Percentiles rank a stretch among this genome's conserved stretches.
phyloP scores from a whole-genome alignment of 306 rosid genomes.

The Aeschynomene evenia region DNA sequence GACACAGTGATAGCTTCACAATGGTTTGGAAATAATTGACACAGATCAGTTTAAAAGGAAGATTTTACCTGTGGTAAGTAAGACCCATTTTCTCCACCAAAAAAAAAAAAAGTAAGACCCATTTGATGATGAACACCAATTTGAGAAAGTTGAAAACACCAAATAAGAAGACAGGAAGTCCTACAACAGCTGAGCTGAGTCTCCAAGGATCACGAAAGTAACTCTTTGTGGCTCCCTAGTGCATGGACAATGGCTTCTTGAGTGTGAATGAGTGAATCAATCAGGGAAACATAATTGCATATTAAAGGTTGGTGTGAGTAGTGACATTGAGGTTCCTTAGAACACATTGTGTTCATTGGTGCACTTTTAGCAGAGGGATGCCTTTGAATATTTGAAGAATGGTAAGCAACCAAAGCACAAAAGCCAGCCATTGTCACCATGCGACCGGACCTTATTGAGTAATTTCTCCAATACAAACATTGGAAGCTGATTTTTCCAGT shows the following conservation, averaged over 20 bases:
- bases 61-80: not conserved
- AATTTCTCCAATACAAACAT: conserved; percentile 31
- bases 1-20: too few relatives aligned
- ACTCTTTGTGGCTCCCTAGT: conserved; percentile 34
- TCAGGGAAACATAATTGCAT: conserved; percentile 45
- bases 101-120: too few relatives aligned
- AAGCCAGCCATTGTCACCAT: conserved; percentile 6
- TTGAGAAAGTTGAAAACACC: conserved; percentile 21
- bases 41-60: too few relatives aligned
- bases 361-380: conserved; percentile 18
- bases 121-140: conserved; percentile 11
- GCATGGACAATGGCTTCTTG: conserved; percentile 28
- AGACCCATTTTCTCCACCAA: too few relatives aligned
- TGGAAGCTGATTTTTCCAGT: conserved; percentile 36
- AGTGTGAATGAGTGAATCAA: conserved; percentile 45
- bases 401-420: conserved; percentile 34
- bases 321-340: conserved; percentile 50
- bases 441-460: not conserved
- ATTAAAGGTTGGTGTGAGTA: conserved; percentile 40
- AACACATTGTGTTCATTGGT: conserved; percentile 39
- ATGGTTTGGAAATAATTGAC: too few relatives aligned
- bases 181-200: conserved; percentile 25
- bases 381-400: not conserved
- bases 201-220: conserved; percentile 40
- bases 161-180: conserved; percentile 30